These are phyloP conservation scores for Penicillium dipodomyicola DNA, from an alignment of 495 filamentous ascomycete genomes.

Conservation along the genomic window DNA sequence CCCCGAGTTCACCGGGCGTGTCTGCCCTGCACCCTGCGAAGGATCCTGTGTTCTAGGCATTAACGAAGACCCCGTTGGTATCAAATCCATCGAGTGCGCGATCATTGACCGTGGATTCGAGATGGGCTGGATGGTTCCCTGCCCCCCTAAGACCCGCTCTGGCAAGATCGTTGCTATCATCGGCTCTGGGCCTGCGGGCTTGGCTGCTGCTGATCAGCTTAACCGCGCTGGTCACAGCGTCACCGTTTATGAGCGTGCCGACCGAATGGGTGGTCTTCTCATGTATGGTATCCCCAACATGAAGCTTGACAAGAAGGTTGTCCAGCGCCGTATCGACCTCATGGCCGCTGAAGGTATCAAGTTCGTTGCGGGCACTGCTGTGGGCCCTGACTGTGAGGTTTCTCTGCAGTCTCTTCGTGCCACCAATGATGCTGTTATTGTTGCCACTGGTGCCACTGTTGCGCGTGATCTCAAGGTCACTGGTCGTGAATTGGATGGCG, in stretches of 20 bases:
- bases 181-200: conserved; percentile 90
- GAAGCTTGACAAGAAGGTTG: conserved; percentile 99
- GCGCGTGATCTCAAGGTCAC: conserved; percentile 94
- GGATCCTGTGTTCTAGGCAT: conserved; percentile 97
- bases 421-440: conserved; percentile 80
- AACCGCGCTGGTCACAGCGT: conserved; percentile 91
- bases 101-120: conserved; percentile 99
- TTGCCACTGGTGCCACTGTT: conserved; percentile 96
- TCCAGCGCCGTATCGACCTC: conserved; percentile 93
- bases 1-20: conserved; percentile 97
- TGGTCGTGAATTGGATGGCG: conserved; percentile 84
- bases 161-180: conserved; percentile 92
- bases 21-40: conserved; percentile 97
- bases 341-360: conserved; percentile 90
- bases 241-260: conserved; percentile 94
- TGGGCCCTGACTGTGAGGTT: conserved; percentile 74
- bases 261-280: conserved; percentile 88
- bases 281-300: conserved; percentile 99
- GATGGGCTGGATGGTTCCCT: conserved; percentile 98
- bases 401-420: conserved; percentile 73
- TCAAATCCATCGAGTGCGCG: conserved; percentile 99
- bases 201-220: conserved; percentile 90
- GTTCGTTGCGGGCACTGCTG: conserved; percentile 71
- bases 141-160: conserved; percentile 73
- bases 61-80: conserved; percentile 96